Evolutionary conservation across 2,329 filamentous ascomycete genomes (phyloP).

Genomic region (Mycocentrospora acerina): DNA sequence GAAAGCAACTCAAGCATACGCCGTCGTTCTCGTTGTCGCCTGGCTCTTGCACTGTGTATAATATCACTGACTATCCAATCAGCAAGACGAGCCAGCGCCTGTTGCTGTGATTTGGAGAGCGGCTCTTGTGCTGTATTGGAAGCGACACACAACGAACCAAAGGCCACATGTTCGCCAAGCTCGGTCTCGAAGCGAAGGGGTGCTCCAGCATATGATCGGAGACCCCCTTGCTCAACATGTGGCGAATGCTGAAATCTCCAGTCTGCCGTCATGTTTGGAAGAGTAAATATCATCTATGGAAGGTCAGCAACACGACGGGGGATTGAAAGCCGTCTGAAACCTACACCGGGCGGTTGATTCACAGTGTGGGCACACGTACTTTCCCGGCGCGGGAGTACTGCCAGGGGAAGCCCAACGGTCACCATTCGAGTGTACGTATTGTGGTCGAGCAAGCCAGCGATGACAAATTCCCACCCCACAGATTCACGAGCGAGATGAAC

Average conservation of each 20-base stretch:
- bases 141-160: constrained; percentile 49
- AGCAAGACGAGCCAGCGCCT: constrained; percentile 39
- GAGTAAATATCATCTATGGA: constrained; percentile 41
- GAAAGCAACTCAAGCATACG: constrained; percentile 42
- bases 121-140: constrained; percentile 38
- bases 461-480: constrained; percentile 50
- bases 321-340: constrained; percentile 10
- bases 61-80: constrained; percentile 48
- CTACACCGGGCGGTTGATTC: constrained; percentile 34
- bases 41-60: constrained; percentile 39
- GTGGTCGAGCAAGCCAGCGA: constrained; percentile 48
- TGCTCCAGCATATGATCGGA: constrained; percentile 47
- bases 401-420: constrained; percentile 46
- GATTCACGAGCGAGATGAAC: constrained; percentile 45
- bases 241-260: constrained; percentile 49
- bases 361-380: constrained; percentile 50
- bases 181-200: constrained; percentile 45
- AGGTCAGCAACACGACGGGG: constrained; percentile 2
- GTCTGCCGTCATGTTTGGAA: constrained; percentile 47
- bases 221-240: constrained; percentile 44
- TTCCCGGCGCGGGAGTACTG: constrained; percentile 49
- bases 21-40: constrained; percentile 45
- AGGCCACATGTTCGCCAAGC: constrained; percentile 42
- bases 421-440: constrained; percentile 48
- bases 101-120: constrained; percentile 35